Base-by-base conservation (phyloP, 768 basidiomycete species). In the Xerocomellus intermedius region DNA sequence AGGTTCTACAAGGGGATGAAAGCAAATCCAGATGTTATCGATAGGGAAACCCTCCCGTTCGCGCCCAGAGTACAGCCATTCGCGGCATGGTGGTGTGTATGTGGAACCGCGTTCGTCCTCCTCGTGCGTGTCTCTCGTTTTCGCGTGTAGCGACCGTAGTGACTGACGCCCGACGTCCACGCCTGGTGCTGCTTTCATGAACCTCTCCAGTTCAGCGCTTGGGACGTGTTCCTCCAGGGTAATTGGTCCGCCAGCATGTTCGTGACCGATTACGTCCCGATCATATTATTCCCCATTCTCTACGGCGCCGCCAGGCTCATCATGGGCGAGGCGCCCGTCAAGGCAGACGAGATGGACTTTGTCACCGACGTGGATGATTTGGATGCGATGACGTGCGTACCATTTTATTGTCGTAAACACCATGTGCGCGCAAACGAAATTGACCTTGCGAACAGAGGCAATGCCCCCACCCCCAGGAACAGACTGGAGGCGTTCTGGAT, bases 1-100 rank as follows among this genome's bases (percentile, higher is more conserved):
- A 71, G 76, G 36, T 80, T 81, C 66, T 67, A 65, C 59, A 65
- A 73, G 7, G 84, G 82, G n/a, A 56, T 78, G 61, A 70, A 72
- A 46, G 68, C 61, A 0, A 84, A 85, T n/a, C n/a, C n/a, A n/a
- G n/a, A n/a, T 48, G 82, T 81, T 0, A 68, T 82, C 48, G 73
- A 77, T 60, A 73, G 81, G 32, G 52, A 38, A 5, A 73, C 65
- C 0, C 74, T 85, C 6, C 83, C 84, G 1, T 85, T 75, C 64
- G 45, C 57, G 1, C 65, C 77, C 0, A 47, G 55, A 4, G 43
- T 82, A 0, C 77, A 78, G 56, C 78, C 78, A 0, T 78, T 63
- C 45, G 73, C 70, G 0, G 74, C 68, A 8, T 79, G 72, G 70
- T 78, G 69, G 44, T 67, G 65, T 8, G 50, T 69, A 5, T 57